phyloP scores from a whole-genome alignment of 2,329 filamentous ascomycete genomes.

The Claviceps maximensis region DNA sequence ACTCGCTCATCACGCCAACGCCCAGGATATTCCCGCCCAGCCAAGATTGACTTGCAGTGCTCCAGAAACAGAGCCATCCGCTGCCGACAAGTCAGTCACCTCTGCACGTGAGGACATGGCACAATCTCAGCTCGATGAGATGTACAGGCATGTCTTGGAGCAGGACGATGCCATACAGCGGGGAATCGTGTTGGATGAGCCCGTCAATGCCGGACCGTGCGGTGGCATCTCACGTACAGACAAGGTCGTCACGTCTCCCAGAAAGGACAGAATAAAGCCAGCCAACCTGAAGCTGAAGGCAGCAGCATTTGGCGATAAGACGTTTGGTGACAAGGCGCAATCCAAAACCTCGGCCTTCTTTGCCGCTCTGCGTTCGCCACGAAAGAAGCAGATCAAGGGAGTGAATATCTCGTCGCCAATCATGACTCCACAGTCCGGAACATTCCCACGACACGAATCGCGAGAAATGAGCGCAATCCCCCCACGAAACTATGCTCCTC shows the following conservation, averaged over 20 bases:
- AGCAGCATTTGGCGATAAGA: constrained; percentile 30
- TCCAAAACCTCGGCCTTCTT: constrained; percentile 47
- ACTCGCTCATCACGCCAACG: constrained; percentile 13
- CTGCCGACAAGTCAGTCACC: constrained; percentile 70
- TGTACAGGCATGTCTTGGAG: constrained; percentile 87
- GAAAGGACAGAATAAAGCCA: constrained; percentile 36
- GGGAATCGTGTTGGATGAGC: constrained; percentile 34
- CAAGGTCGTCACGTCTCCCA: constrained; percentile 16
- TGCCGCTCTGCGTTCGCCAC: constrained; percentile 48
- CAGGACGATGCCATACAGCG: constrained; percentile 59
- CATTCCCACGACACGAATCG: constrained; percentile 40
- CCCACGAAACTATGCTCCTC: constrained; percentile 44
- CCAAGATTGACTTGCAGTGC: constrained; percentile 32
- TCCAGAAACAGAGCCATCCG: constrained; percentile 51
- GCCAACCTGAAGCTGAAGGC: constrained; percentile 34
- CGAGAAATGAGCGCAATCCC: constrained; percentile 46
- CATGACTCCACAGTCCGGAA: constrained; percentile 48
- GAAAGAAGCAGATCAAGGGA: constrained; percentile 36
- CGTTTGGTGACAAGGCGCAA: constrained; percentile 35
- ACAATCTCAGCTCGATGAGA: constrained; percentile 72
- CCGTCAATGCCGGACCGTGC: constrained; percentile 19
- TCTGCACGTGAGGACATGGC: constrained; percentile 61
- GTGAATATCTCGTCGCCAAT: constrained; percentile 52
- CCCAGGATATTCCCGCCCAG: constrained; percentile 33
- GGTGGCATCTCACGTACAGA: constrained; percentile 14